Percentiles rank a stretch among this genome's conserved stretches.
Evolutionary conservation across 768 basidiomycete genomes (phyloP).

Genomic region (Tulasnella sp.): DNA sequence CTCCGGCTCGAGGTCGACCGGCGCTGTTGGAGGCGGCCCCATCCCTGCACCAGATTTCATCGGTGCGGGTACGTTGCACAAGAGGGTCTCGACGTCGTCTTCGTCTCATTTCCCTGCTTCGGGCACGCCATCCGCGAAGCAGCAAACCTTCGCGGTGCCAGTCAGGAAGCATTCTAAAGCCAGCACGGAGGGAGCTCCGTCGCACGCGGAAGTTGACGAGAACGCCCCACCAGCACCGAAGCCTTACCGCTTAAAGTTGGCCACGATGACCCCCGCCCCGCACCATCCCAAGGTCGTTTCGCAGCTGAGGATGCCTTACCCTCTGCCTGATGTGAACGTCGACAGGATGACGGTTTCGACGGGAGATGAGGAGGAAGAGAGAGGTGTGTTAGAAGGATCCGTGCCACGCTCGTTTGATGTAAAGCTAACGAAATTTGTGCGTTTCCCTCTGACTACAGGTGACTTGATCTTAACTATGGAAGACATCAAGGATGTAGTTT

Average conservation of each 20-base stretch:
- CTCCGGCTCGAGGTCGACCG: neutral
- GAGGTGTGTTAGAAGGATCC: neutral
- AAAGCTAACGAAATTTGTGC: neutral
- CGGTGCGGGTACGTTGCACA: neutral
- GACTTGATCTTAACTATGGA: slow-evolving; percentile 74
- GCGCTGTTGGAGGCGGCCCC: neutral
- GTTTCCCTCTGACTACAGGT: neutral
- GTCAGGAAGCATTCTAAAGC: neutral
- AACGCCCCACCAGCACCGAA: neutral
- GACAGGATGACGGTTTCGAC: slow-evolving; percentile 15
- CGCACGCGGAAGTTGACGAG: neutral
- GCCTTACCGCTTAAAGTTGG: slow-evolving; percentile 56
- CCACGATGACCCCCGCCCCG: slow-evolving; percentile 83
- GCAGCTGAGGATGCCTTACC: slow-evolving; percentile 86
- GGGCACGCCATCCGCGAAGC: neutral
- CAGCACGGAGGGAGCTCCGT: neutral
- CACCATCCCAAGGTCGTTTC: slow-evolving; percentile 95
- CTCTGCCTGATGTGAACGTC: slow-evolving; percentile 69
- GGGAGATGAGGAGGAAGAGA: slow-evolving; percentile 3
- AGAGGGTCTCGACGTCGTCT: slow-evolving; percentile 9
- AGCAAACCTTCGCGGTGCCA: neutral
- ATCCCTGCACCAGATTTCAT: neutral
- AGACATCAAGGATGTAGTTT: slow-evolving; percentile 90
- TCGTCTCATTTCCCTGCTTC: slow-evolving; percentile 12
- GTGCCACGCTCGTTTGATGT: neutral